A percentile compares a stretch with the other conserved stretches of the same genome.
Conservation (phyloP, 345 rosid species). For the Turritis glabra region DNA sequence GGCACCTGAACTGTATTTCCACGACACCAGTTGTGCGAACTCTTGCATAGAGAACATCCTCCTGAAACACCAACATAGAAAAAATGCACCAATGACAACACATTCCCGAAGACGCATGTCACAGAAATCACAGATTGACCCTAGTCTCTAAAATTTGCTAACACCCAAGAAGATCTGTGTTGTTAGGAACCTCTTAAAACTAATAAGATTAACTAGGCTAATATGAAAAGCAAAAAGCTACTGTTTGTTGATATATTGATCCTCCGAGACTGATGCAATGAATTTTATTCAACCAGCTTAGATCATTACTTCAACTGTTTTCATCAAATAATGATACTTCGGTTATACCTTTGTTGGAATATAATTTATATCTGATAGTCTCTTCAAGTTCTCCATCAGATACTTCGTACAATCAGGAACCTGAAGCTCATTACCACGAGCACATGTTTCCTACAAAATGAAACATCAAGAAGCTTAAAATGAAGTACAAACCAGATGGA, state of each 20-base stretch:
- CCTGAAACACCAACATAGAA: slow-evolving; percentile 49
- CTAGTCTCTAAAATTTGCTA: not conserved
- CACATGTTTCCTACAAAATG: slow-evolving; percentile 71
- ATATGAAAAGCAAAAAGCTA: not conserved
- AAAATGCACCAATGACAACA: not conserved
- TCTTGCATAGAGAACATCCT: slow-evolving; percentile 94
- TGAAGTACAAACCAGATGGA: not conserved
- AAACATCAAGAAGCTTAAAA: not conserved
- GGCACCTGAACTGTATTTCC: slow-evolving; percentile 98
- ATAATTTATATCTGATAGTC: slow-evolving; percentile 77
- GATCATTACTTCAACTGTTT: not conserved
- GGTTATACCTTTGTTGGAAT: slow-evolving; percentile 84
- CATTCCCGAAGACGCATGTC: not conserved
- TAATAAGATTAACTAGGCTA: not conserved
- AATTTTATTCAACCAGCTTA: not conserved
- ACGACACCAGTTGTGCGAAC: slow-evolving; percentile 98
- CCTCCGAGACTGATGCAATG: slow-evolving; percentile 4
- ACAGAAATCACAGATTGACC: not conserved
- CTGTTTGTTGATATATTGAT: not conserved
- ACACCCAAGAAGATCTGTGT: not conserved
- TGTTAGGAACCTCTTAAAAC: not conserved
- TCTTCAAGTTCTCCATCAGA: slow-evolving; percentile 91
- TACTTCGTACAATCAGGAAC: slow-evolving; percentile 90
- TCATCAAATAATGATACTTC: not conserved
- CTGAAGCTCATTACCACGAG: slow-evolving; percentile 84